These are phyloP conservation scores for Rhizopogon salebrosus DNA, from an alignment of 768 basidiomycete species.

Conservation along the genomic window DNA sequence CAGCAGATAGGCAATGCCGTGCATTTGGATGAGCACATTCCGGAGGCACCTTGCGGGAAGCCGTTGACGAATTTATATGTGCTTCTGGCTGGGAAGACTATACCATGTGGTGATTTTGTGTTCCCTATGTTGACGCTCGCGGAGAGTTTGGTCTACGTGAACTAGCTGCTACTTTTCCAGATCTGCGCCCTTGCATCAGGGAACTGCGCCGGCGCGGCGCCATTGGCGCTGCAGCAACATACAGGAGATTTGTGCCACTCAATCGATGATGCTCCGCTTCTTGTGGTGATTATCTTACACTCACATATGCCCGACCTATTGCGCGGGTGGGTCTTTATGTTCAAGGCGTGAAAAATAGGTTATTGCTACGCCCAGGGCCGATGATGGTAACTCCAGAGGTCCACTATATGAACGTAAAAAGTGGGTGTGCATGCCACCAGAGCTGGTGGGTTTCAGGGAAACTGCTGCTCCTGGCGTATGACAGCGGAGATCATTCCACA, in stretches of 20 bases:
- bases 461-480: conserved; percentile 93
- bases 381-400: conserved; percentile 87
- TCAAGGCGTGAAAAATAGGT: conserved; percentile 85
- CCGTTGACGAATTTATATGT: no score
- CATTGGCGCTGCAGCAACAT: conserved; percentile 86
- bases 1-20: no score
- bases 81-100: no score
- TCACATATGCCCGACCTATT: conserved; percentile 83
- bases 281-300: conserved; percentile 91
- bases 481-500: conserved; percentile 88
- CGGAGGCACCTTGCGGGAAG: no score
- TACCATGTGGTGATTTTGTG: no score
- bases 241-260: conserved; percentile 80
- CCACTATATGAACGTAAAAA: conserved; percentile 82
- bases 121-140: conserved; percentile 64
- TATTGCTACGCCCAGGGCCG: conserved; percentile 82
- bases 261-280: conserved; percentile 59
- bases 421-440: conserved; percentile 76
- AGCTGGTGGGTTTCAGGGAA: conserved; percentile 87
- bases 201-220: conserved; percentile 54
- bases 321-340: conserved; percentile 91
- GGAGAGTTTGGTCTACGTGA: conserved; percentile 82
- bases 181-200: conserved; percentile 23
- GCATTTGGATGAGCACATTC: no score
- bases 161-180: no score